A percentile compares a stretch with the other conserved stretches of the same genome.
phyloP scores from a whole-genome alignment of 495 filamentous ascomycete genomes.

The Talaromyces nanjingensis region DNA sequence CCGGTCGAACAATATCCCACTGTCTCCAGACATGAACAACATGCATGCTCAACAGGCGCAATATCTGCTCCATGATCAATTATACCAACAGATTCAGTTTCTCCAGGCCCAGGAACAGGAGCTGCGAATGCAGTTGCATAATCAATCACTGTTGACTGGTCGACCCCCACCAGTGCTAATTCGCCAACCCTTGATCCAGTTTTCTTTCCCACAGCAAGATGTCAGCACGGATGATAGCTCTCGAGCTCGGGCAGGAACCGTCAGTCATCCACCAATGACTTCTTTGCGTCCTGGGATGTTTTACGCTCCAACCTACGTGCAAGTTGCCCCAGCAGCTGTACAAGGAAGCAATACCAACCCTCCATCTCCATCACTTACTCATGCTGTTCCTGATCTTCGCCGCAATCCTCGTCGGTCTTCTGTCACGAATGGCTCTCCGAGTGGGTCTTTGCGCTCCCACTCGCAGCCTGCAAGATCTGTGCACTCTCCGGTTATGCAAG shows the following conservation, averaged over 20 bases:
- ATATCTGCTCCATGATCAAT: conserved; percentile 49
- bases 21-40: conserved; percentile 21
- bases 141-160: conserved; percentile 47
- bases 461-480: conserved; percentile 57
- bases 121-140: conserved; percentile 53
- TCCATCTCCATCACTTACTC: conserved; percentile 52
- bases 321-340: conserved; percentile 31
- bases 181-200: conserved; percentile 39
- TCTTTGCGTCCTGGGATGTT: conserved; percentile 39
- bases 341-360: conserved; percentile 53
- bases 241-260: conserved; percentile 33
- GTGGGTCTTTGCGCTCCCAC: conserved; percentile 51
- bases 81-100: conserved; percentile 56
- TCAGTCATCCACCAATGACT: conserved; percentile 43
- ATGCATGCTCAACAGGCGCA: conserved; percentile 46
- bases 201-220: conserved; percentile 36
- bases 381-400: conserved; percentile 48
- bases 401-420: conserved; percentile 52
- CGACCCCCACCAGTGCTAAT: conserved; percentile 41
- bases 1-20: conserved; percentile 5
- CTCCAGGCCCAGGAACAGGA: conserved; percentile 61
- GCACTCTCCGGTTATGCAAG: conserved; percentile 34
- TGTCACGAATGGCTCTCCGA: conserved; percentile 43
- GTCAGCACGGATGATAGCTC: conserved; percentile 32
- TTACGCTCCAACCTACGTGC: conserved; percentile 43